Evolutionary conservation across 768 basidiomycete species (phyloP), one percentile per base, ranked within the genome.

Genomic region (Russula griseocarnosa): DNA sequence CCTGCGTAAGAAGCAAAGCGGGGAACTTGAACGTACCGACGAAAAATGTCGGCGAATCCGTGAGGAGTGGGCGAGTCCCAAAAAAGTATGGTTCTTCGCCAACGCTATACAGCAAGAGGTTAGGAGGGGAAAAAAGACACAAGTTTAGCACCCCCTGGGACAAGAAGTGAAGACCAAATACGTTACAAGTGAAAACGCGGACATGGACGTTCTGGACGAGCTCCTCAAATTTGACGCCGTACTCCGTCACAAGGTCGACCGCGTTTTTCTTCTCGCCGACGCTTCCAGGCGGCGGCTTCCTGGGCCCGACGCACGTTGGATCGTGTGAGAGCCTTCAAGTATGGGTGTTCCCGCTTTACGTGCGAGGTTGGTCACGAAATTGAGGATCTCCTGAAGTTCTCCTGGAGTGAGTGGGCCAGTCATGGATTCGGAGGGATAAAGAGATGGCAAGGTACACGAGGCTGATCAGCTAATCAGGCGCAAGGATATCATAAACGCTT

Each of bases 201-300:
- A 73, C 90, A 95, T 56, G 77, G 59, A 96, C 82, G 32, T 78
- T 71, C 75, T 85, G 86, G 56, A 97, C 91, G 52, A 94, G 77
- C 65, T 90, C 86, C 74, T 97, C 95, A 13, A 97, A 94, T 51
- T 81, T 84, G 42, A 94, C 87, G 74, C 98, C 95, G 70, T 92
- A 97, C 76, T 95, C 90, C 0, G 95, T 98, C 28, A 98, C 95
- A 36, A 98, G 79, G 76, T 97, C 95, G 24, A 94, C 93, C 3
- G 93, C 84, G 72, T 95, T 97, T 76, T 92, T 92, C 83, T 97
- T 98, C 78, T 90, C 87, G 66, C 82, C 83, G 40, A 90, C 78
- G 69, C 81, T 78, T n/a, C n/a, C n/a, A n/a, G n/a, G n/a, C n/a
- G n/a, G n/a, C n/a, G n/a, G n/a, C n/a, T n/a, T 0, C 81, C 78